A percentile compares a stretch with the other conserved stretches of the same genome.
Evolutionary conservation across 148 eudicot genomes (phyloP).

Genomic region (Cornus controversa): DNA sequence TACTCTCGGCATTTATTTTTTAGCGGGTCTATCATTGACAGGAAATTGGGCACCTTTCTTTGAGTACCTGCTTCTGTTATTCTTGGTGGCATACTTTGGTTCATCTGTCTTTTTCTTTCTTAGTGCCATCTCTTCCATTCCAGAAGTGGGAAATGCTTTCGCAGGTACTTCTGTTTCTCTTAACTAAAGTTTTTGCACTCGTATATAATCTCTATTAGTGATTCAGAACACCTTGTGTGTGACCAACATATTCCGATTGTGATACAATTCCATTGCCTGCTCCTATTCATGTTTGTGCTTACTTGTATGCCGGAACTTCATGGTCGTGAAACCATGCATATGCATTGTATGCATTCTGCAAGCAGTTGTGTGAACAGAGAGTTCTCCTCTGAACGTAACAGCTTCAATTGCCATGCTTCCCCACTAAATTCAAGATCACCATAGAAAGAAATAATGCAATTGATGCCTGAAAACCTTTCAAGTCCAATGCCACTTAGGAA

Average conservation of each 20-base stretch:
- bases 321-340: not conserved
- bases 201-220: not conserved
- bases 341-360: not conserved
- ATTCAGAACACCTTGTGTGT: not conserved
- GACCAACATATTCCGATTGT: too few relatives aligned
- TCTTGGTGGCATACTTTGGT: conserved; percentile 8
- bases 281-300: too few relatives aligned
- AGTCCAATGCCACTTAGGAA: not conserved
- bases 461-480: not conserved
- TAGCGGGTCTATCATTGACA: conserved; percentile 4
- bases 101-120: conserved; percentile 11
- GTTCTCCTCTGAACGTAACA: too few relatives aligned
- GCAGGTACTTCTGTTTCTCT: conserved; percentile 5
- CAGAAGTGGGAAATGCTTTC: conserved; percentile 14
- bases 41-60: conserved; percentile 6
- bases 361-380: not conserved
- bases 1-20: conserved; percentile 6
- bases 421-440: not conserved
- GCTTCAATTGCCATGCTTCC: not conserved
- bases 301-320: too few relatives aligned
- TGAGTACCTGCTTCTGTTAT: conserved; percentile 3
- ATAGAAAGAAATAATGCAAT: not conserved
- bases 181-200: not conserved
- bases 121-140: conserved; percentile 8
- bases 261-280: too few relatives aligned